Evolutionary conservation across 768 basidiomycete species (phyloP), one percentile per base, ranked within the genome.

Genomic region (Leccinum variicolor): DNA sequence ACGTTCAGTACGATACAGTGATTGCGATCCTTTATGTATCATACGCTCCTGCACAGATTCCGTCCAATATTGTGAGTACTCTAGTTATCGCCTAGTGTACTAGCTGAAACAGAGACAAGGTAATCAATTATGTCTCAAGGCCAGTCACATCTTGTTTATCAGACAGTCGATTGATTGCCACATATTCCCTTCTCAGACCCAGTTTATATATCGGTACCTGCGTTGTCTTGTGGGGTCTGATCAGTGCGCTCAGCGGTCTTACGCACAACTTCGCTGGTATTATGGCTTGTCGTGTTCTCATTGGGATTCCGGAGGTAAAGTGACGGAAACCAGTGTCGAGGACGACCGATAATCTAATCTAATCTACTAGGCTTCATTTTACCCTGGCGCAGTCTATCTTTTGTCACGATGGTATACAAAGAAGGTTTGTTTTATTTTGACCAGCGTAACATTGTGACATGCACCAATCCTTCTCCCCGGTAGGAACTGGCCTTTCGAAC

Each of bases 401-500:
- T 39, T 76, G 48, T 68, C 67, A 10, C 54, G 64, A 49, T 67
- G 59, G 64, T 66, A 66, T 34, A 67, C 66, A 21, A 51, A 59
- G 4, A 67, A 62, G 52, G 68, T 67, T 17, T 13, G 47, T 4
- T 4, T 5, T 34, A 8, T 1, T 19, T 14, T 9, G 17, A 6
- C 47, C 28, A 25, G 9, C 25, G 1, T 54, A 25, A 15, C 15
- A 19, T 41, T 13, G 3, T 17, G 4, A 36, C 23, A 39, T 17
- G 5, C n/a, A 7, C 11, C 6, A 4, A 53, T 28, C 28, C 1
- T 13, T 48, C 39, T 54, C 19, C 39, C 2, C 15, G 31, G 3
- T 29, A 86, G 83, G 85, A 89, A 73, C 72, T 87, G 17, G 81
- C 84, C 1, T 81, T 88, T 54, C 80, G 86, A 39, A 80, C 81